A percentile compares a stretch with the other conserved stretches of the same genome.
Conservation (phyloP, 2,329 filamentous ascomycete genomes). For the Blumeria hordei region DNA sequence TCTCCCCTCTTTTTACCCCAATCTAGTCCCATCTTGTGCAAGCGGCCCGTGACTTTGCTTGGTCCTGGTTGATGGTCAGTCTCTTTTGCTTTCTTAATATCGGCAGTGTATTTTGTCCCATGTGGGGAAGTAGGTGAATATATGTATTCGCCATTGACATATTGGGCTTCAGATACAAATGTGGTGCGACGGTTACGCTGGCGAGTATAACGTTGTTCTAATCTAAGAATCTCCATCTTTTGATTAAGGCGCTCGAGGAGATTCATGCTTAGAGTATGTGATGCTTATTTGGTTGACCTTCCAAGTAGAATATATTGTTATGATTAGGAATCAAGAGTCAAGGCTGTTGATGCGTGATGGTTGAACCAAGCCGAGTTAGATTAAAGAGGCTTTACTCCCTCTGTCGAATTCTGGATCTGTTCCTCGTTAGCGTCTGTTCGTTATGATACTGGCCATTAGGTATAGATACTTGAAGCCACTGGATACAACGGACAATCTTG, state of each 20-base stretch:
- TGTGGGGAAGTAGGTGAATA: constrained; percentile 30
- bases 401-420: too few species aligned
- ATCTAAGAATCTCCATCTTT: constrained; percentile 72
- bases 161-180: constrained; percentile 70
- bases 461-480: too few species aligned
- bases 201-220: constrained; percentile 86
- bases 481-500: too few species aligned
- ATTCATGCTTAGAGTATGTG: constrained; percentile 13
- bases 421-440: too few species aligned
- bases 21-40: constrained; percentile 9
- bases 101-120: constrained; percentile 16
- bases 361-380: too few species aligned
- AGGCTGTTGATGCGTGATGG: too few species aligned
- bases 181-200: constrained; percentile 68
- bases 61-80: constrained; percentile 2
- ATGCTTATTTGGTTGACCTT: too few species aligned
- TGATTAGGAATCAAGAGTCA: too few species aligned
- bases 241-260: constrained; percentile 36
- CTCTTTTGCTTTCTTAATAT: constrained; percentile 8
- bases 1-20: neutral
- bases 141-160: constrained; percentile 89
- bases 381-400: too few species aligned
- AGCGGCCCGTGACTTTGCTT: constrained; percentile 5
- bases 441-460: too few species aligned
- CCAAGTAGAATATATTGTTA: too few species aligned